These are phyloP conservation scores for Diaporthe australafricana DNA, from an alignment of 2,329 filamentous ascomycete species.

Conservation along the genomic window DNA sequence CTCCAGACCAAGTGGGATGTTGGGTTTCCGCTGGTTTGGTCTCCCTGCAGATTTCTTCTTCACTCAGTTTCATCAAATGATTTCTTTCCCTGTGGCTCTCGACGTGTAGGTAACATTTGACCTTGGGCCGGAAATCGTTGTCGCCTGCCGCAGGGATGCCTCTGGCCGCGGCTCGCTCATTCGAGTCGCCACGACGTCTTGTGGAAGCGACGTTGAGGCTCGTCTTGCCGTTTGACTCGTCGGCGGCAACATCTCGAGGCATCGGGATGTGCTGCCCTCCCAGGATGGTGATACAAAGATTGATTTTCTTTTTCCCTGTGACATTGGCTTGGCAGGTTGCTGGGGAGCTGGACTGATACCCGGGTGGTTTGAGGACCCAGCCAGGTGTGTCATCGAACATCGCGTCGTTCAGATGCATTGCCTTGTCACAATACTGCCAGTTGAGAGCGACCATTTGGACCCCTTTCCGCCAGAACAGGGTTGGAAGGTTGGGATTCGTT, in stretches of 20 bases:
- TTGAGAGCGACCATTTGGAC: constrained; percentile 99
- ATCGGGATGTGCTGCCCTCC: constrained; percentile 79
- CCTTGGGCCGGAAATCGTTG: constrained; percentile 74
- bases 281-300: constrained; percentile 78
- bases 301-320: constrained; percentile 64
- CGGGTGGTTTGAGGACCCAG: constrained; percentile 86
- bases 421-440: constrained; percentile 94
- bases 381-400: constrained; percentile 92
- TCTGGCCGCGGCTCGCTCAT: constrained; percentile 39
- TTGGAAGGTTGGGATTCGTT: constrained; percentile 88
- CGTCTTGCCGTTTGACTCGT: constrained; percentile 43
- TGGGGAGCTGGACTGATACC: constrained; percentile 68
- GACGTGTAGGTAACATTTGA: constrained; percentile 85
- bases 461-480: constrained; percentile 90
- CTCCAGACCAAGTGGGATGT: constrained; percentile 71
- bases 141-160: constrained; percentile 58
- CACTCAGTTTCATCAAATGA: constrained; percentile 45
- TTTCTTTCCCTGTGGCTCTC: constrained; percentile 65
- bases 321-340: constrained; percentile 56
- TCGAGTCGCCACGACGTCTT: constrained; percentile 41
- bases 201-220: constrained; percentile 45
- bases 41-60: constrained; percentile 46
- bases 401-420: constrained; percentile 95
- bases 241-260: constrained; percentile 55
- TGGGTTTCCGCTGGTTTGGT: constrained; percentile 67